Base-by-base conservation (phyloP, 1,284 basidiomycete genomes). In the Cutaneotrichosporon mucoides region DNA sequence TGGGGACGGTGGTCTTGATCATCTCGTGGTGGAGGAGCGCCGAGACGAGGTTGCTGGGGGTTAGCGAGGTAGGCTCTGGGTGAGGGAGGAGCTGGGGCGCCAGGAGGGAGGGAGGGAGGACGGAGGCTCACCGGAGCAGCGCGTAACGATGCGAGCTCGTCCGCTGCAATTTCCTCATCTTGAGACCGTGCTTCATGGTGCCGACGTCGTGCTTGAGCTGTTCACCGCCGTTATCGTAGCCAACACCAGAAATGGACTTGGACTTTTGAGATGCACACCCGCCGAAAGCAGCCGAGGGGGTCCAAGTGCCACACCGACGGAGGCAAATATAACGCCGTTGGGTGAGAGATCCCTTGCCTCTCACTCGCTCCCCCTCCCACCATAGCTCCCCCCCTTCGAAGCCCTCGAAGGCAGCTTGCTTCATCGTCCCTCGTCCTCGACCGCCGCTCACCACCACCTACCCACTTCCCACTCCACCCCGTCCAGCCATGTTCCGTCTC, bases 21-120 rank as follows among this genome's bases (percentile, higher is more conserved):
- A 92, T 88, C 75, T 98, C 92, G 79, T 99, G 93, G 74, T 97
- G 86, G 62, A 99, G 84, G 50, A 99, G 84, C 12, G 93, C 94
- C 15, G 92, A 90, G 68, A 99, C 95, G 56, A 99, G 81, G 78
- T 98, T 98, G 66, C 94, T 93, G 71, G 6, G 24, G 24, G 24
- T 24, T 24, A 24, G 24, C 24, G 24, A 24, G 42, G 24, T 24
- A 24, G 24, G 24, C 24, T 24, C 24, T 24, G 24, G 24, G 24
- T 24, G 24, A 24, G 24, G 24, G 24, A 24, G 24, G 24, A 24
- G 24, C 24, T 24, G 24, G 24, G 24, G 24, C 24, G 24, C 24
- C 24, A 24, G 24, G 24, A 24, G 24, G 24, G 24, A 24, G 24
- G 24, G 11, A 16, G 12, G 9, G 34, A 46, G 6, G 6, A 9